Base-by-base conservation (phyloP, 768 basidiomycete genomes). In the Boletus pseudo-olivaceus region DNA sequence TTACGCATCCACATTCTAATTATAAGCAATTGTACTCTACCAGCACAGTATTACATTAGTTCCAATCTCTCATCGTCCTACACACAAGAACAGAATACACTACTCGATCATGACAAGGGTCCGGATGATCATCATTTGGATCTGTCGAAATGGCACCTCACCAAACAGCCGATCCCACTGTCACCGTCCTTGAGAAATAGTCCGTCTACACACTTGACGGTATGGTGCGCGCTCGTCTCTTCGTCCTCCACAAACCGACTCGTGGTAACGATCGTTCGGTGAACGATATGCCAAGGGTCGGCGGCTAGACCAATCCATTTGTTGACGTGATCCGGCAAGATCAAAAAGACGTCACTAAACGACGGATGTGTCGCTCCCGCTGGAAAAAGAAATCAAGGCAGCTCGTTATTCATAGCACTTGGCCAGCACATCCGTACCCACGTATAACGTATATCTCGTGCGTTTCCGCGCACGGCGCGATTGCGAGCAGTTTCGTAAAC, bases 311-410 rank as follows among this genome's bases (percentile, higher is more conserved):
- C 67, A 29, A 67, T 53, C 56, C 67, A 60, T 43, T 53, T 55
- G 57, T 66, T 67, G 49, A 72, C 56, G 39, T 55, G 56, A 37
- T 62, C 53, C 8, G 72, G 70, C 33, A 75, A 53, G 40, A 72
- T 67, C 46, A 73, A 56, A 59, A 66, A 72, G 48, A 70, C 62
- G 51, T 75, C 73, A 43, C 67, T 66, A 59, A 72, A 72, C 33
- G 69, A 67, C 19, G 67, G 66, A 60, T 72, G 69, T 8, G 62
- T 72, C 23, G 67, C 59, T 20, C 72, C 69, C 46, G 62, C 67
- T 67, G 53, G 23, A 23, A 23, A 23, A 23, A 23, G 27, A 33
- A 39, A 33, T 14, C 46, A 51, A 38, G 43, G 37, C 14, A 43
- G 11, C 11, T 26, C 35, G 35, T 51, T 15, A 49, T 19, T 15